These are phyloP conservation scores for Kodamaea arcana DNA, from an alignment of 1,139 yeast species.

Conservation along the genomic window DNA sequence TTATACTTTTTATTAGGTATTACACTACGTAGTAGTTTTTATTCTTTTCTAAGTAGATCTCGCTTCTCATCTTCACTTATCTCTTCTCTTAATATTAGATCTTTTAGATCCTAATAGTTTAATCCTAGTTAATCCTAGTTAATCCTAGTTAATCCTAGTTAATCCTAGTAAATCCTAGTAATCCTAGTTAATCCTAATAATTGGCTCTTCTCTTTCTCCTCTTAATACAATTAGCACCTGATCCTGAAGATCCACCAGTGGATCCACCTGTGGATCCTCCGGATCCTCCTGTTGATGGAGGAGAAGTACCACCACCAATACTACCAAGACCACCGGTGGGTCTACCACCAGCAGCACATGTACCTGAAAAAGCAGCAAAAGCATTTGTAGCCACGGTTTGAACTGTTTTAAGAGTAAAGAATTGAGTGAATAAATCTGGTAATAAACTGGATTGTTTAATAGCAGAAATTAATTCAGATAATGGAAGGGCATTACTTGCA, in stretches of 20 bases:
- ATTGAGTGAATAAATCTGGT: conserved; percentile 31
- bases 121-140: too few relatives aligned
- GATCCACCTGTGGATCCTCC: conserved; percentile 16
- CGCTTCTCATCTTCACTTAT: too few relatives aligned
- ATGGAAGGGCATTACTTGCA: conserved; percentile 26
- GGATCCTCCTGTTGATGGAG: conserved; percentile 13
- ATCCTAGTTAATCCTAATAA: too few relatives aligned
- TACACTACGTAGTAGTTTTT: too few relatives aligned
- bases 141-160: too few relatives aligned
- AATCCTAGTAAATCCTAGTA: too few relatives aligned
- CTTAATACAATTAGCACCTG: conserved; percentile 9
- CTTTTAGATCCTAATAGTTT: too few relatives aligned
- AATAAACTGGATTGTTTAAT: conserved; percentile 35
- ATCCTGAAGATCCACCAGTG: background rate
- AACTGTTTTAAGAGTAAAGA: conserved; percentile 33
- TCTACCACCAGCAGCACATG: conserved; percentile 21
- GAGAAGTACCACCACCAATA: conserved; percentile 2
- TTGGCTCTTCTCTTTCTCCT: conserved; percentile 35
- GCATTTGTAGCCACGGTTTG: conserved; percentile 38
- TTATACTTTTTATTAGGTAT: too few relatives aligned
- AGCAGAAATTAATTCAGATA: conserved; percentile 28
- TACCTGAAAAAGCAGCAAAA: conserved; percentile 41
- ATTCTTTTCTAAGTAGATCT: too few relatives aligned
- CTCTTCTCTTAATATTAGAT: too few relatives aligned
- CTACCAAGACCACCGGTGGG: conserved; percentile 9